Base-by-base conservation (phyloP, 768 basidiomycete species). In the Clitopilus hobsonii region DNA sequence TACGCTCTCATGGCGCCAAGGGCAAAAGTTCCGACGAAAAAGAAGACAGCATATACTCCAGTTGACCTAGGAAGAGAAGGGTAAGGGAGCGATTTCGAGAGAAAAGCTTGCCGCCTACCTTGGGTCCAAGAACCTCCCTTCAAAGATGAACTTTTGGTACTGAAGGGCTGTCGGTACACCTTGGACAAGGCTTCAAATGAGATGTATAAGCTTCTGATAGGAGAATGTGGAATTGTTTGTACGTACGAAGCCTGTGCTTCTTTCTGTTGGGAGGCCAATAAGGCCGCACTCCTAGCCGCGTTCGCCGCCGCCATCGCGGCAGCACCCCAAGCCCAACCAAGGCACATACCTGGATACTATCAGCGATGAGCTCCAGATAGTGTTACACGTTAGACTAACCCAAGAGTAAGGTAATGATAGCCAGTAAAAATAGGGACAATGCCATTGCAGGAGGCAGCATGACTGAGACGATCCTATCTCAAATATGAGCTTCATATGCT, bases 281-380 rank as follows among this genome's bases (percentile, higher is more conserved):
- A 63, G 16, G 67, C 52, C 27, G 68, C 64, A 54, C 69, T 71
- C 51, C 75, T 66, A 1, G 67, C 74, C 49, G 70, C 62, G 22
- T 71, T 59, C 4, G 68, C 73, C 7, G 76, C 69, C 3, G 71
- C 75, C 74, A 77, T 79, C 0, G 71, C 71, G 13, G 73, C 77
- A 49, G 60, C 67, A 23, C 74, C 75, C 71, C 75, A 76, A 18
- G 74, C 78, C 78, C 78, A 78, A 16, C 77, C 77, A 24, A 76
- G 38, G 18, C 74, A 57, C 73, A 79, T 74, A 0, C 76, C 74
- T 71, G 26, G 16, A 13, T 2, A 32, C 47, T 6, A 24, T 11
- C 48, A 27, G 27, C 13, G 47, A 30, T 5, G 6, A 38, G 1
- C n/a, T 30, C 0, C n/a, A 0, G 22, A 14, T 22, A 3, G 36